Conservation (phyloP, 208 protist species). For the Wallacemonas sp. region DNA sequence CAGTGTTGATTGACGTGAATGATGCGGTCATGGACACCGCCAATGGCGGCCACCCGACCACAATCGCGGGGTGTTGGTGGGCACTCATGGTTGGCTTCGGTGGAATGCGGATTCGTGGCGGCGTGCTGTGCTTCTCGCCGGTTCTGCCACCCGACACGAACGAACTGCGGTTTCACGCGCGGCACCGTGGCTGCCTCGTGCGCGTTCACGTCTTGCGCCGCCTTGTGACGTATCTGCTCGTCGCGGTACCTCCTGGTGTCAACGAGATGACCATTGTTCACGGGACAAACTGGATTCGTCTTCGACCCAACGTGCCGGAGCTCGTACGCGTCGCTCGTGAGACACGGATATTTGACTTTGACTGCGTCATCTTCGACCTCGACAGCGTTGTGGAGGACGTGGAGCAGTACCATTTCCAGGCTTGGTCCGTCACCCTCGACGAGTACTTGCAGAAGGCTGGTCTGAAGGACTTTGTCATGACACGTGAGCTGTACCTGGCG, state of each 20-base stretch:
- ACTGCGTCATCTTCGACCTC: slow-evolving; percentile 89
- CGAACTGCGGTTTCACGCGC: slow-evolving; percentile 69
- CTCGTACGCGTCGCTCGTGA: slow-evolving; percentile 73
- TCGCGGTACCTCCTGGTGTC: slow-evolving; percentile 36
- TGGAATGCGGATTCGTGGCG: slow-evolving; percentile 70
- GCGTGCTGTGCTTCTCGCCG: slow-evolving; percentile 84
- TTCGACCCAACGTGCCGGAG: slow-evolving; percentile 49
- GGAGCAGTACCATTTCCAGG: slow-evolving; percentile 79
- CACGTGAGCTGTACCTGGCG: slow-evolving; percentile 77
- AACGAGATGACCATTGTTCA: slow-evolving; percentile 75
- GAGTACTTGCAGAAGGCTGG: slow-evolving; percentile 52
- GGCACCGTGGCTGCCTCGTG: slow-evolving; percentile 79
- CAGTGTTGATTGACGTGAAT: slow-evolving; percentile 72
- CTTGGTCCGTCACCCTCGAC: slow-evolving; percentile 85
- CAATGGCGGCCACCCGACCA: slow-evolving; percentile 72
- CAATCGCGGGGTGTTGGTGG: slow-evolving; percentile 82
- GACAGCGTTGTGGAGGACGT: slow-evolving; percentile 80
- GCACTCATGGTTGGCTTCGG: slow-evolving; percentile 75
- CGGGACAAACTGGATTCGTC: slow-evolving; percentile 59
- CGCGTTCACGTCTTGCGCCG: slow-evolving; percentile 56
- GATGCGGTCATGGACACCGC: slow-evolving; percentile 73
- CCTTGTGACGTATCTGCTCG: slow-evolving; percentile 73
- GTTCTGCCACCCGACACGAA: slow-evolving; percentile 68
- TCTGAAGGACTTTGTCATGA: slow-evolving; percentile 46
- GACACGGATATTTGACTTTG: slow-evolving; percentile 82